Evolutionary conservation across 768 basidiomycete genomes (phyloP).

Genomic region (Xanthoconium purpureum): DNA sequence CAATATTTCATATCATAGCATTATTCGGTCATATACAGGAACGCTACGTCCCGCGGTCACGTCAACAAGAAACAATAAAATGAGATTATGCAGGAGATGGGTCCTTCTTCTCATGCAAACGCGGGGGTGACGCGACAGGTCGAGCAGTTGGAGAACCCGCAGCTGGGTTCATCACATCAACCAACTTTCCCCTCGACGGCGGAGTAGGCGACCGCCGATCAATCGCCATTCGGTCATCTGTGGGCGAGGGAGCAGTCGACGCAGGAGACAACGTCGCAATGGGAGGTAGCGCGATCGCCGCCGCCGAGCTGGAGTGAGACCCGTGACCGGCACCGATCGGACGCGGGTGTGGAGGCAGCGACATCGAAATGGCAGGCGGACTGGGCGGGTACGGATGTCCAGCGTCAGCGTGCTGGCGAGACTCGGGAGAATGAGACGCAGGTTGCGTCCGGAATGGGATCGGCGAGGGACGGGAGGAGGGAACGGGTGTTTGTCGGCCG

Average conservation of each 20-base stretch:
- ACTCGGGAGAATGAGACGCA: slow-evolving; percentile 65
- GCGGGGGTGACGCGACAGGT: slow-evolving; percentile 53
- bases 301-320: slow-evolving; percentile 35
- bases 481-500: slow-evolving; percentile 52
- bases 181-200: slow-evolving; percentile 50
- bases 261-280: slow-evolving; percentile 67
- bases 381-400: slow-evolving; percentile 40
- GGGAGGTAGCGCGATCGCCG: slow-evolving; percentile 58
- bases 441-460: slow-evolving; percentile 73
- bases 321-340: slow-evolving; percentile 58
- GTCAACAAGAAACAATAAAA: slow-evolving; percentile 14
- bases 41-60: not conserved
- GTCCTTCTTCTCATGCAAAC: slow-evolving; percentile 34
- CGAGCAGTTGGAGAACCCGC: slow-evolving; percentile 53
- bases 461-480: slow-evolving; percentile 65
- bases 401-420: slow-evolving; percentile 42
- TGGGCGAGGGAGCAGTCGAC: slow-evolving; percentile 54
- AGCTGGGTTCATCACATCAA: slow-evolving; percentile 47
- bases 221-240: slow-evolving; percentile 35
- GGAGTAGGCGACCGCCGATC: slow-evolving; percentile 47
- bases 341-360: slow-evolving; percentile 71
- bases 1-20: slow-evolving; percentile 21
- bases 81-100: slow-evolving; percentile 21
- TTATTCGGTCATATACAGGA: slow-evolving; percentile 18
- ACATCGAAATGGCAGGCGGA: slow-evolving; percentile 54